Conservation (phyloP, 805 yeast species). For the Candida stauntonica region DNA sequence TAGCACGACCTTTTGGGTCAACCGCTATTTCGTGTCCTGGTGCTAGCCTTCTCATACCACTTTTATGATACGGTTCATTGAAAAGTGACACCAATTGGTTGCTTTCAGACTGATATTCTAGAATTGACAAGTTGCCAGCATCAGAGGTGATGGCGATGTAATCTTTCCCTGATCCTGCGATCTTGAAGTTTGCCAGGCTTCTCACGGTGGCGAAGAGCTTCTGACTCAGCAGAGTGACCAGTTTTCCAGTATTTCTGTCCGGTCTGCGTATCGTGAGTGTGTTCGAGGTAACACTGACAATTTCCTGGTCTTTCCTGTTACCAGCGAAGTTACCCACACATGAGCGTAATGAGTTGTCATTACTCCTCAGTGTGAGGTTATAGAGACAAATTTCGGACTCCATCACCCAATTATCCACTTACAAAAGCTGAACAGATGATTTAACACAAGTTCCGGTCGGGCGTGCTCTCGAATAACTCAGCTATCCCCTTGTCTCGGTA, state of each 20-base stretch:
- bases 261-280: constrained; percentile 49
- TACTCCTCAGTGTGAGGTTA: constrained; percentile 63
- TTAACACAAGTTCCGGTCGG: too few relatives aligned
- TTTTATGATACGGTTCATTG: constrained; percentile 67
- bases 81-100: constrained; percentile 39
- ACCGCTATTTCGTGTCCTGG: constrained; percentile 72
- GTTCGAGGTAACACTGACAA: constrained; percentile 54
- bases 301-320: constrained; percentile 53
- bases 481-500: too few relatives aligned
- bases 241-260: constrained; percentile 52
- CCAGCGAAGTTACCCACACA: constrained; percentile 69
- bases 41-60: constrained; percentile 67
- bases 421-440: too few relatives aligned
- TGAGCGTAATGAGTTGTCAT: constrained; percentile 49
- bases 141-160: constrained; percentile 69
- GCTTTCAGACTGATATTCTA: constrained; percentile 40
- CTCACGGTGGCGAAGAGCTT: constrained; percentile 58
- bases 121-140: constrained; percentile 63
- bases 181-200: constrained; percentile 44
- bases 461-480: too few relatives aligned
- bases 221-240: constrained; percentile 39
- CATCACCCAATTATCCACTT: too few relatives aligned
- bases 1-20: constrained; percentile 70
- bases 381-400: constrained; percentile 44
- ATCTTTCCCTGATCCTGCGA: constrained; percentile 52